Evolutionary conservation across 495 filamentous ascomycete genomes (phyloP).

Genomic region (Opeltia flavorubescens): DNA sequence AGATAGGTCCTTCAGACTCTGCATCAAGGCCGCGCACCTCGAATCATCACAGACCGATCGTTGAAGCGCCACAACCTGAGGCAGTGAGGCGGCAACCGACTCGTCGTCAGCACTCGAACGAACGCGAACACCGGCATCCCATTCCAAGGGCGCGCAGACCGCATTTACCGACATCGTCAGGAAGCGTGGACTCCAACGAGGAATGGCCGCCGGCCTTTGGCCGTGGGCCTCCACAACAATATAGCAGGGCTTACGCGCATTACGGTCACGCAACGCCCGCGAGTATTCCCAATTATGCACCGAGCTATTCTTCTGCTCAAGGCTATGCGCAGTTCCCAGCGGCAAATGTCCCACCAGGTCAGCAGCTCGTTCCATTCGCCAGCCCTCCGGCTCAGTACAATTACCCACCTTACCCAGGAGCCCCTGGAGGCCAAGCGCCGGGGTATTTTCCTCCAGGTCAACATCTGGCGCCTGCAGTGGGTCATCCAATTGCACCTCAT

Average conservation of each 20-base stretch:
- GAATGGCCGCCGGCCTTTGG: constrained; percentile 29
- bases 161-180: constrained; percentile 36
- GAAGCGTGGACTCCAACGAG: constrained; percentile 38
- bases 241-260: constrained; percentile 20
- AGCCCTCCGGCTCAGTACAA: constrained; percentile 23
- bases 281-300: constrained; percentile 28
- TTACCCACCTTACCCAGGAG: constrained; percentile 25
- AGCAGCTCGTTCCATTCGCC: constrained; percentile 21
- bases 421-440: constrained; percentile 22
- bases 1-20: constrained; percentile 72
- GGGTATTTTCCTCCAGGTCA: constrained; percentile 25
- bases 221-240: constrained; percentile 21
- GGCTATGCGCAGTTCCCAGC: constrained; percentile 20
- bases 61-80: constrained; percentile 27
- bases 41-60: constrained; percentile 23
- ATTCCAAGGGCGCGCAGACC: constrained; percentile 30
- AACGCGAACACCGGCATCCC: constrained; percentile 19
- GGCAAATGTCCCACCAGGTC: constrained; percentile 28
- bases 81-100: constrained; percentile 28
- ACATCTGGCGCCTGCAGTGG: constrained; percentile 20
- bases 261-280: constrained; percentile 25
- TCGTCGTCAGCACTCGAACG: constrained; percentile 27
- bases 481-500: constrained; percentile 20
- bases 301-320: constrained; percentile 29
- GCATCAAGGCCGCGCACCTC: constrained; percentile 51